Evolutionary conservation across 345 rosid genomes (phyloP).

Genomic region (Ailanthus altissimus): DNA sequence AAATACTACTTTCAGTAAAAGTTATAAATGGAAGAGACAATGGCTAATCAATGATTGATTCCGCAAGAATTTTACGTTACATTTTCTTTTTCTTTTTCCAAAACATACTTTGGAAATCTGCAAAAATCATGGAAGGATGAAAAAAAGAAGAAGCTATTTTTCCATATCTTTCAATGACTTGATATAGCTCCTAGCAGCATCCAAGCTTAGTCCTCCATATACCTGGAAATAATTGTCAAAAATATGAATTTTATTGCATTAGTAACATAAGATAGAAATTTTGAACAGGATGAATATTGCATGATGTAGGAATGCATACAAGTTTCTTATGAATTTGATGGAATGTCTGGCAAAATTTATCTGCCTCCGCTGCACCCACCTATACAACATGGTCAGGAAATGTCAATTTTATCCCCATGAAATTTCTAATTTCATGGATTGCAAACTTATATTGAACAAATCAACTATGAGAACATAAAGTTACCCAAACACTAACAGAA

Average conservation of each 20-base stretch:
- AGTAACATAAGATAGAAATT: neutral
- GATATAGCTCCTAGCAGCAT: slow-evolving; percentile 55
- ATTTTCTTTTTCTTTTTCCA: too few species aligned
- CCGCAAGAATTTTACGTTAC: neutral
- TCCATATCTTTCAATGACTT: slow-evolving; percentile 23
- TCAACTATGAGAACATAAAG: too few species aligned
- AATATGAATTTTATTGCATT: neutral
- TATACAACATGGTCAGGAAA: slow-evolving; percentile 21
- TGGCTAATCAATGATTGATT: neutral
- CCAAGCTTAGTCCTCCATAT: slow-evolving; percentile 58
- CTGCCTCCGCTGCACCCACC: slow-evolving; percentile 74
- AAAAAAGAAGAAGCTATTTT: slow-evolving; percentile 18
- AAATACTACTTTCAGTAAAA: too few species aligned
- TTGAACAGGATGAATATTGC: neutral
- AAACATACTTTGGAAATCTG: neutral
- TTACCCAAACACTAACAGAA: too few species aligned
- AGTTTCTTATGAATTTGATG: slow-evolving; percentile 76
- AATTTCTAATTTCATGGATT: neutral
- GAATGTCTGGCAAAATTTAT: slow-evolving; percentile 74
- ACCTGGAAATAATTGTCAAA: slow-evolving; percentile 44
- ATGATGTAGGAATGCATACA: slow-evolving; percentile 36
- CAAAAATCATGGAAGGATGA: neutral
- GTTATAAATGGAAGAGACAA: neutral
- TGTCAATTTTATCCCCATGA: neutral
- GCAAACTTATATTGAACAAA: neutral